These are phyloP conservation scores for Parascedosporium putredinis DNA, from an alignment of 2,329 filamentous ascomycete genomes.

Conservation along the genomic window DNA sequence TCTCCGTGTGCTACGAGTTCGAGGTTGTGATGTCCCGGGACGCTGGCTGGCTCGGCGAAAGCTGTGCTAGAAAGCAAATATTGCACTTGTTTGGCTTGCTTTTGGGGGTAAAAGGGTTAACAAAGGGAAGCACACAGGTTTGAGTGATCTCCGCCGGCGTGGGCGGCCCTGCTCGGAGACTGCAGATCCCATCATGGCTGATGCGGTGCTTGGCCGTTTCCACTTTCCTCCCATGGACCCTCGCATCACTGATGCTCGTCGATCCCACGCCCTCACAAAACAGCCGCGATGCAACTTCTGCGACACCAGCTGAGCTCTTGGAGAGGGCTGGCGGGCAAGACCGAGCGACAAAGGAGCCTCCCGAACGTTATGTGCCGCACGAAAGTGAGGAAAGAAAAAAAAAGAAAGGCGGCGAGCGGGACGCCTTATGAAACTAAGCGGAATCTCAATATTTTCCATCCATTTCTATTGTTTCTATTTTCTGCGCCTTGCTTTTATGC, in stretches of 20 bases:
- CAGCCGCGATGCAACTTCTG: conserved; percentile 6
- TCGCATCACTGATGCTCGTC: conserved; percentile 6
- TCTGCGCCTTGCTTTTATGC: not conserved
- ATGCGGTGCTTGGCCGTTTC: not conserved
- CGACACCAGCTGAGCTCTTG: not conserved
- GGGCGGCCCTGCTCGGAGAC: not conserved
- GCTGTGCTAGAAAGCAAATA: not conserved
- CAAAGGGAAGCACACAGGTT: not conserved
- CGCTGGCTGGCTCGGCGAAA: no score
- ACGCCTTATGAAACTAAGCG: not conserved
- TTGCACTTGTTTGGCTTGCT: not conserved
- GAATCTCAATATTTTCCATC: not conserved
- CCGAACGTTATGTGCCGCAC: not conserved
- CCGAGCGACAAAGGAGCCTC: not conserved
- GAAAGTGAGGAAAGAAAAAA: not conserved
- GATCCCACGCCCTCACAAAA: conserved; percentile 6
- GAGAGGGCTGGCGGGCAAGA: not conserved
- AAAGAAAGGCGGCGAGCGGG: no score
- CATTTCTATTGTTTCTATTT: not conserved
- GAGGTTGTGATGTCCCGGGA: no score
- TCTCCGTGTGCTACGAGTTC: no score
- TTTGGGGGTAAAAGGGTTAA: no score
- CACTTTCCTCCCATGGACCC: not conserved
- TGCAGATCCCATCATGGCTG: not conserved
- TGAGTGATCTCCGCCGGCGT: conserved; percentile 5